Conservation (phyloP, 2,329 filamentous ascomycete genomes). For the Anisogramma anomala region DNA sequence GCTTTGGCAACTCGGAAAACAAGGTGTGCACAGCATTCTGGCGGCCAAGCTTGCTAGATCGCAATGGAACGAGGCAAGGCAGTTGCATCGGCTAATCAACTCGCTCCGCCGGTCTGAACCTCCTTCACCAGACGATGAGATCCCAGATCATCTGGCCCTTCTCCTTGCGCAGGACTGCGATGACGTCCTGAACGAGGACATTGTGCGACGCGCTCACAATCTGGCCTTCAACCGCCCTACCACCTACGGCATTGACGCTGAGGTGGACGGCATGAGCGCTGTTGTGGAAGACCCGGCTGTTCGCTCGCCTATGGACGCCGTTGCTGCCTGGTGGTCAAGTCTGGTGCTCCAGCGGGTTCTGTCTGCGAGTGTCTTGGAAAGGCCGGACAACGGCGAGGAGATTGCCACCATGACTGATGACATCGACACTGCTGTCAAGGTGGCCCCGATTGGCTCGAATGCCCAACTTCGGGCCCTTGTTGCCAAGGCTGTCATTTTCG, state of each 20-base stretch:
- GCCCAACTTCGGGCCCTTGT: constrained; percentile 51
- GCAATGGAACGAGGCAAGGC: constrained; percentile 72
- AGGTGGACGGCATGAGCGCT: constrained; percentile 64
- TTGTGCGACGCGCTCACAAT: constrained; percentile 79
- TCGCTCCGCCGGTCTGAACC: constrained; percentile 33
- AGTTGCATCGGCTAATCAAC: constrained; percentile 41
- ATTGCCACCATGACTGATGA: constrained; percentile 31
- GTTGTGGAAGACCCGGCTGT: constrained; percentile 80
- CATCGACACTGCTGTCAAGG: constrained; percentile 57
- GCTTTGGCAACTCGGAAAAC: constrained; percentile 63
- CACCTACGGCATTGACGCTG: constrained; percentile 48
- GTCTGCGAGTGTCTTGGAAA: constrained; percentile 45
- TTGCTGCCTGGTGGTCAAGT: constrained; percentile 85
- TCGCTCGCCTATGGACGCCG: constrained; percentile 74
- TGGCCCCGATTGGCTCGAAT: constrained; percentile 67
- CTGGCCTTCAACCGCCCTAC: constrained; percentile 78
- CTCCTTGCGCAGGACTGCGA: constrained; percentile 73
- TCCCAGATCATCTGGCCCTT: constrained; percentile 65
- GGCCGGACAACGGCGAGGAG: constrained; percentile 33
- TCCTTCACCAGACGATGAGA: constrained; percentile 41
- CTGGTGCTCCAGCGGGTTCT: constrained; percentile 60
- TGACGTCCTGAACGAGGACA: constrained; percentile 63
- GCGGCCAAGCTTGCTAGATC: constrained; percentile 62
- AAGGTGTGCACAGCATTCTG: constrained; percentile 55
- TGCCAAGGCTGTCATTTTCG: constrained; percentile 44